These are phyloP conservation scores for Candida xyloterini DNA, from an alignment of 805 yeast species.

Conservation along the genomic window DNA sequence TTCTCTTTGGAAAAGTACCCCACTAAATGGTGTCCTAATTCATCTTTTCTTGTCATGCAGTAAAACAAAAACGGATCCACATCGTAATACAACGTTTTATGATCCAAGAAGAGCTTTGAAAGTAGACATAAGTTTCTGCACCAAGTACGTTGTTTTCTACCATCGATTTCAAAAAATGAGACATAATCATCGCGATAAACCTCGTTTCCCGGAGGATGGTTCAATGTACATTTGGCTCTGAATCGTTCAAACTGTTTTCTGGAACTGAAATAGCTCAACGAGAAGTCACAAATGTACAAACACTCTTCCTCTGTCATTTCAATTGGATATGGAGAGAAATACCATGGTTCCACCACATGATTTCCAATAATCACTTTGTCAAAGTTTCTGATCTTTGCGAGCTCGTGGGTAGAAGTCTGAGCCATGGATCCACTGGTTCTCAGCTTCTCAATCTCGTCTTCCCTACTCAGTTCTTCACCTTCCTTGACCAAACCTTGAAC, in stretches of 20 bases:
- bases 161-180: slow-evolving; percentile 96
- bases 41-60: slow-evolving; percentile 90
- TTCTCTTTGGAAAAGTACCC: slow-evolving; percentile 97
- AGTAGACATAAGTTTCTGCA: slow-evolving; percentile 90
- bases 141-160: slow-evolving; percentile 94
- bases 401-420: slow-evolving; percentile 75
- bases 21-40: slow-evolving; percentile 89
- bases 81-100: slow-evolving; percentile 93
- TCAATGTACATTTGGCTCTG: slow-evolving; percentile 79
- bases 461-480: slow-evolving; percentile 74
- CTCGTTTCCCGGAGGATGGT: slow-evolving; percentile 98
- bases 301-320: slow-evolving; percentile 92
- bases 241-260: slow-evolving; percentile 89
- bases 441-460: slow-evolving; percentile 87
- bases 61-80: slow-evolving; percentile 97
- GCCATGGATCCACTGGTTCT: slow-evolving; percentile 98
- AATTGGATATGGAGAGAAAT: slow-evolving; percentile 94
- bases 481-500: slow-evolving; percentile 73
- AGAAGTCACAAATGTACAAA: slow-evolving; percentile 87
- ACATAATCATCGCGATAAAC: slow-evolving; percentile 90
- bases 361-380: slow-evolving; percentile 79
- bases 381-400: slow-evolving; percentile 86
- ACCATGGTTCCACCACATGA: slow-evolving; percentile 97
- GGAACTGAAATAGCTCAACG: slow-evolving; percentile 85
- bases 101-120: slow-evolving; percentile 90